Percentiles rank a stretch among this genome's conserved stretches.
phyloP scores from a whole-genome alignment of 2,329 filamentous ascomycete species.

The Aspergillus neotritici region DNA sequence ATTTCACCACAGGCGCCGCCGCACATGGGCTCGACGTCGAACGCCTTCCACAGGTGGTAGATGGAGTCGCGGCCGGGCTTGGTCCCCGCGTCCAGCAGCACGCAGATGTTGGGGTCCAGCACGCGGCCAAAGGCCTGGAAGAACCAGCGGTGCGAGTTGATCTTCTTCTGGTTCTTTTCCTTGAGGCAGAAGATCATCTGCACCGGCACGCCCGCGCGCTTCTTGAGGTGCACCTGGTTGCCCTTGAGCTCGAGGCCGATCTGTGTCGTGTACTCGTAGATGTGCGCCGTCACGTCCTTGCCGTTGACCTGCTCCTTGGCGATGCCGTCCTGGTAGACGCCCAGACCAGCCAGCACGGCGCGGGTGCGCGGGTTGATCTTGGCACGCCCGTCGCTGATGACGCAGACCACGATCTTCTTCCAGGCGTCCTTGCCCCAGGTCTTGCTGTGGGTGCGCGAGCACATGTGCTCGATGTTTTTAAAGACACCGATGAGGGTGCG shows the following conservation, averaged over 20 bases:
- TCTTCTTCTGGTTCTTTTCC: constrained; percentile 99
- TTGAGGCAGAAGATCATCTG: constrained; percentile 98
- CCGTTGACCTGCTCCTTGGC: constrained; percentile 96
- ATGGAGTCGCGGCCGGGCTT: constrained; percentile 91
- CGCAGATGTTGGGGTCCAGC: constrained; percentile 91
- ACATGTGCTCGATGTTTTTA: constrained; percentile 99
- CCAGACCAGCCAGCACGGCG: constrained; percentile 84
- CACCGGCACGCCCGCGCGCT: constrained; percentile 76
- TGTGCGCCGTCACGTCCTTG: constrained; percentile 93
- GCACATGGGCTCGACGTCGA: constrained; percentile 96
- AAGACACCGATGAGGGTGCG: constrained; percentile 95
- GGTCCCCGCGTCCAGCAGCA: constrained; percentile 91
- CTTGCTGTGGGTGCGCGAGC: constrained; percentile 83
- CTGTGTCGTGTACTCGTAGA: constrained; percentile 69
- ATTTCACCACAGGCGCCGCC: constrained; percentile 97
- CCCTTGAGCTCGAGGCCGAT: constrained; percentile 80
- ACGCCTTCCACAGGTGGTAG: constrained; percentile 97
- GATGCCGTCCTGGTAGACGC: constrained; percentile 96
- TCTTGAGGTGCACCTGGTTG: constrained; percentile 75
- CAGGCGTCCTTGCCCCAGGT: constrained; percentile 98
- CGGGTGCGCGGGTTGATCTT: constrained; percentile 93
- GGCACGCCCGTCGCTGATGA: constrained; percentile 92
- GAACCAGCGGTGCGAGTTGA: constrained; percentile 99
- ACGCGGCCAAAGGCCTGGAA: constrained; percentile 94
- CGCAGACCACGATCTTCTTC: constrained; percentile 99